These are phyloP conservation scores for Setaria italica DNA, from an alignment of 202 grass and related monocot species.

Conservation along the genomic window DNA sequence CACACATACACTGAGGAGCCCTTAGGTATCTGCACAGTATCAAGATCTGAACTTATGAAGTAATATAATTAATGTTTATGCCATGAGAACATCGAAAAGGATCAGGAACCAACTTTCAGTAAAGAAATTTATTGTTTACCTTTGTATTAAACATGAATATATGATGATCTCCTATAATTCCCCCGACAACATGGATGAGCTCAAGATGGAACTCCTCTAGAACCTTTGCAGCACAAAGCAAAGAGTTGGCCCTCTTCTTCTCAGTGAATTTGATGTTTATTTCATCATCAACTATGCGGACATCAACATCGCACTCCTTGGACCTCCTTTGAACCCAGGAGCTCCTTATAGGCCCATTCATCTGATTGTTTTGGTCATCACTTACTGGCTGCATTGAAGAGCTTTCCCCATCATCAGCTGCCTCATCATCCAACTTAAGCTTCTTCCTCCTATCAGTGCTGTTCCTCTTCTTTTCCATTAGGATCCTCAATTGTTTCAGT, in stretches of 20 bases:
- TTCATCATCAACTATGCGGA: conserved; percentile 84
- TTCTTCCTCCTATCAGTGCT: conserved; percentile 59
- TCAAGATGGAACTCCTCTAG: conserved; percentile 80
- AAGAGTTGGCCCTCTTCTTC: conserved; percentile 74
- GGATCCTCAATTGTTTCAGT: conserved; percentile 66
- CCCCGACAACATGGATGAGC: conserved; percentile 73
- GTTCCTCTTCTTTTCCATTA: conserved; percentile 69
- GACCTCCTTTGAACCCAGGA: conserved; percentile 85
- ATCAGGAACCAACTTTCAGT: conserved; percentile 3
- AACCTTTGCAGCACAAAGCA: conserved; percentile 76
- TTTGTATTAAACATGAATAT: conserved; percentile 97
- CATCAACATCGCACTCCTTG: conserved; percentile 83
- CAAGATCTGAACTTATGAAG: conserved; percentile 30
- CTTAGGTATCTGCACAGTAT: conserved; percentile 66
- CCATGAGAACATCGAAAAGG: conserved; percentile 9
- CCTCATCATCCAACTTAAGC: conserved; percentile 61
- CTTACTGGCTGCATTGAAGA: conserved; percentile 60
- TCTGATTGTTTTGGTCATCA: conserved; percentile 55
- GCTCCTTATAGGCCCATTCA: conserved; percentile 69
- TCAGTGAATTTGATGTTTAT: conserved; percentile 85
- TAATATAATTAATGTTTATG: conserved; percentile 18
- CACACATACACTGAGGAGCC: conserved; percentile 76
- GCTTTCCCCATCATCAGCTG: conserved; percentile 67
- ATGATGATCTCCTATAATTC: conserved; percentile 74
- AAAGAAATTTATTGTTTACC: conserved; percentile 50